phyloP scores from a whole-genome alignment of 208 protist genomes.

The Tetramitus jugosus region DNA sequence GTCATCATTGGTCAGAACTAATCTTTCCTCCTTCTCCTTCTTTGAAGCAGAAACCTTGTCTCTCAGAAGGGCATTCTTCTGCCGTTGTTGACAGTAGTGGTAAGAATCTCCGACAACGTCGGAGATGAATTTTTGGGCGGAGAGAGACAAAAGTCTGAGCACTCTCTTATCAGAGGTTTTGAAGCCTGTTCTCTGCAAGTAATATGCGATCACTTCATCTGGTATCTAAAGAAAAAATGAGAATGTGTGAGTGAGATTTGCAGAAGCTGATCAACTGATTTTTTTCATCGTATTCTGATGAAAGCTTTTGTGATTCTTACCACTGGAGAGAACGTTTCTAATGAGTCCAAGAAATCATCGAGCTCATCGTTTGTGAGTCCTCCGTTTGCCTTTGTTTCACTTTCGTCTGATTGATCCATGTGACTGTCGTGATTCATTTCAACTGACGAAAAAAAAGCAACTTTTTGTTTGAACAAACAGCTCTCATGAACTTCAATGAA shows the following conservation, averaged over 20 bases:
- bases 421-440: too few species aligned
- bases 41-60: neutral
- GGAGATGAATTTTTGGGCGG: constrained; percentile 14
- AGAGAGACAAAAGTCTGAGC: neutral
- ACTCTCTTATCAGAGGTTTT: constrained; percentile 1
- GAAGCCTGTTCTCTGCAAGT: neutral
- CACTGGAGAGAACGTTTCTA: neutral
- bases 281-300: too few species aligned
- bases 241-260: too few species aligned
- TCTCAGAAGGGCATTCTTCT: neutral
- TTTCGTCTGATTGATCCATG: too few species aligned
- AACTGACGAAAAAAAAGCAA: too few species aligned
- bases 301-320: neutral
- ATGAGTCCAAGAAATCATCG: neutral
- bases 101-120: neutral
- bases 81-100: neutral
- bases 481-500: too few species aligned
- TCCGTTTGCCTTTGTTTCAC: too few species aligned
- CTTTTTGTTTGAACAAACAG: too few species aligned
- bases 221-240: neutral
- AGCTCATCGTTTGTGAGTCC: too few species aligned
- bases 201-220: constrained; percentile 4
- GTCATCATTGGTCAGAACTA: neutral
- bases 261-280: too few species aligned
- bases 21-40: constrained; percentile 5